These are phyloP conservation scores for Myochromella boudieri DNA, from an alignment of 768 basidiomycete genomes.

Conservation along the genomic window DNA sequence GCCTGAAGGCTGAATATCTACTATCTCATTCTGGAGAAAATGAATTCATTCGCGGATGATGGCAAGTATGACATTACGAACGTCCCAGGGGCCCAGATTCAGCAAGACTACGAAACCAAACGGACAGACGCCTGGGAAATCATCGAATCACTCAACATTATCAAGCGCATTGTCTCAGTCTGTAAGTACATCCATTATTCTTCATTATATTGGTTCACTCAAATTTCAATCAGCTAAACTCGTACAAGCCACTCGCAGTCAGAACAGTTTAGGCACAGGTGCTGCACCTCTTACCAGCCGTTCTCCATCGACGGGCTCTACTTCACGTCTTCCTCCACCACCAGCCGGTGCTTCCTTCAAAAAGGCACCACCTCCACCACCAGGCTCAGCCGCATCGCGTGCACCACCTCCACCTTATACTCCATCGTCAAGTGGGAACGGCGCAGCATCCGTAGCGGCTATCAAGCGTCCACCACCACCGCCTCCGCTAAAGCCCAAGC, in stretches of 20 bases:
- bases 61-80: constrained; percentile 75
- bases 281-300: constrained; percentile 30
- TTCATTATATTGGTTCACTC: not conserved
- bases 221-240: constrained; percentile 51
- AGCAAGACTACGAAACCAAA: constrained; percentile 72
- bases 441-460: constrained; percentile 35
- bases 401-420: constrained; percentile 49
- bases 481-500: constrained; percentile 88
- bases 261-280: constrained; percentile 31
- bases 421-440: constrained; percentile 22
- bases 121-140: constrained; percentile 80
- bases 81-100: constrained; percentile 66
- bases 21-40: constrained; percentile 92
- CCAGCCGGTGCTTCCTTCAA: constrained; percentile 38
- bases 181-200: constrained; percentile 49
- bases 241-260: constrained; percentile 52
- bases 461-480: constrained; percentile 87
- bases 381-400: constrained; percentile 30
- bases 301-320: constrained; percentile 33
- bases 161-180: constrained; percentile 81
- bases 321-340: constrained; percentile 44
- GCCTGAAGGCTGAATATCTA: constrained; percentile 79
- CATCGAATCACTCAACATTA: constrained; percentile 79
- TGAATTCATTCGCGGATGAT: constrained; percentile 81
- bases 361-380: constrained; percentile 54